A percentile compares a stretch with the other conserved stretches of the same genome.
Conservation (phyloP, 495 filamentous ascomycete species). For the Neurospora terricola region DNA sequence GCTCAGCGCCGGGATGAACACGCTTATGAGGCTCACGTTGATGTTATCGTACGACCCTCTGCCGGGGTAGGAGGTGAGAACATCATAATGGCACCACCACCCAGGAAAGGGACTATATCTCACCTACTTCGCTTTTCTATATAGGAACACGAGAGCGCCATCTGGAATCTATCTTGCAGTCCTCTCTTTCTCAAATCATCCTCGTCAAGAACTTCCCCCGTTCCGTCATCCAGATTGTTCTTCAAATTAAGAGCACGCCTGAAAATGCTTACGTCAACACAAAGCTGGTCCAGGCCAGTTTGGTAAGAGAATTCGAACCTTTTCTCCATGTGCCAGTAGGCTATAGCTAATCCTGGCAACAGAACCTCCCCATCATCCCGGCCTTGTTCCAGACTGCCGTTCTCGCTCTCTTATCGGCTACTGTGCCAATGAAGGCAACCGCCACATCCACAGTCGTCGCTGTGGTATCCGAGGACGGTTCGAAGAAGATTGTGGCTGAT, state of each 20-base stretch:
- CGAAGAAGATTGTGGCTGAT: conserved; percentile 36
- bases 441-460: conserved; percentile 54
- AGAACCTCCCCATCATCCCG: conserved; percentile 70
- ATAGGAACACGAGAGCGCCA: conserved; percentile 61
- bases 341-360: neutral
- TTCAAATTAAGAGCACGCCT: conserved; percentile 50
- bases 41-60: conserved; percentile 81
- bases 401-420: conserved; percentile 65
- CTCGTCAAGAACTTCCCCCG: conserved; percentile 59
- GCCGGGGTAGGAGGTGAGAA: conserved; percentile 69
- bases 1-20: conserved; percentile 77
- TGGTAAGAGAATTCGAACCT: conserved; percentile 24
- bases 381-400: conserved; percentile 63
- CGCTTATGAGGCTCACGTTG: conserved; percentile 80
- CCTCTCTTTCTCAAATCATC: conserved; percentile 58
- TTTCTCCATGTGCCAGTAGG: conserved; percentile 6
- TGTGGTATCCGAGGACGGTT: conserved; percentile 39
- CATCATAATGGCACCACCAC: conserved; percentile 24
- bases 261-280: conserved; percentile 45
- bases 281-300: conserved; percentile 39
- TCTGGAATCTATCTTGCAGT: conserved; percentile 59
- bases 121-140: conserved; percentile 28
- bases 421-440: conserved; percentile 62
- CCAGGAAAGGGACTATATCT: conserved; percentile 8
- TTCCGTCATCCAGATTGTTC: conserved; percentile 54